Evolutionary conservation across 768 basidiomycete genomes (phyloP), one percentile per base, ranked within the genome.

Genomic region (Lentinula sp.): DNA sequence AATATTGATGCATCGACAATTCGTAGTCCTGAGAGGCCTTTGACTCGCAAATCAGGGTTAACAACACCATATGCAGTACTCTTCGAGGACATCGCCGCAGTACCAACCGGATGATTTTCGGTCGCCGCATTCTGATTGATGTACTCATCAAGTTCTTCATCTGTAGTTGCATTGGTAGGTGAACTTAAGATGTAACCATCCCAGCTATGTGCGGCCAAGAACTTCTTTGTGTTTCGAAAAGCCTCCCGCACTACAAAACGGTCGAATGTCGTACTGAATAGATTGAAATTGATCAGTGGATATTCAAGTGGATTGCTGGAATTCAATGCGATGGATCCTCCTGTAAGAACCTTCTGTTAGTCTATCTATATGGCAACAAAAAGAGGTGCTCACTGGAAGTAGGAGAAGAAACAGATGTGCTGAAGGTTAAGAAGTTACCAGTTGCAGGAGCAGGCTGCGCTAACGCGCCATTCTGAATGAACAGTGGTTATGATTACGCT

Each of bases 251-350:
- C 61, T 15, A 54, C 60, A n/a, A 61, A 60, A 12, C 63, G 54
- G 48, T 67, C 69, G 54, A 63, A 62, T 3, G 48, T 50, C 5
- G 64, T 56, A 45, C 33, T 61, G 48, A 75, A 72, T 69, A 81
- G 77, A 59, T 76, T 74, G 1, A 77, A 75, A 64, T 82, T 73
- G 69, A 82, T 79, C 16, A 68, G 46, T 0, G 81, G 80, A 45
- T 67, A 45, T 46, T 70, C 70, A 67, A 80, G 80, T 20, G 77
- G 70, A 62, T 72, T 66, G 32, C 68, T 74, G 13, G 77, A 75
- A 51, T 70, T 76, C 62, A 79, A 52, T 10, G 65, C 63, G 7
- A 70, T 35, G 12, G 60, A 53, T 4, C 68, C 68, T 48, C 68
- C 68, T 69, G 20, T 28, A 18, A 12, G n/a, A 23, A 39, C 9